phyloP scores from a whole-genome alignment of 1,284 basidiomycete genomes.

The Boletus coffeatus region DNA sequence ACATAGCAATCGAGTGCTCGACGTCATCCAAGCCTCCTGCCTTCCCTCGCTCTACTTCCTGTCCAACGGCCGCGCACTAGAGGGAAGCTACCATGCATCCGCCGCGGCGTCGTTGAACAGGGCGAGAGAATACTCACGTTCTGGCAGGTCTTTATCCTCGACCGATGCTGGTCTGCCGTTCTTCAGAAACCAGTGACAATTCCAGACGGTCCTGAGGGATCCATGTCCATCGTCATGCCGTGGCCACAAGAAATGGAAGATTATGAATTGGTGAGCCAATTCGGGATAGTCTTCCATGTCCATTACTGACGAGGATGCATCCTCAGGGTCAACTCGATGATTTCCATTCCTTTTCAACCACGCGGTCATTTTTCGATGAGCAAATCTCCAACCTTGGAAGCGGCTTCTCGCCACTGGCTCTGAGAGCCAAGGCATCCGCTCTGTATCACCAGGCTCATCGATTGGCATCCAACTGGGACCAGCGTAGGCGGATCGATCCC shows the following conservation, averaged over 20 bases:
- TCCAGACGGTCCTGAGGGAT: constrained; percentile 42
- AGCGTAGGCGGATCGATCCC: constrained; percentile 39
- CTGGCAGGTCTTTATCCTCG: constrained; percentile 66
- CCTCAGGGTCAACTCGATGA: constrained; percentile 52
- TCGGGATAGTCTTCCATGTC: constrained; percentile 3
- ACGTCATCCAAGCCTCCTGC: constrained; percentile 69
- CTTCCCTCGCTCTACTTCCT: constrained; percentile 69
- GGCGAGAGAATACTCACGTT: constrained; percentile 63
- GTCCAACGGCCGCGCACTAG: constrained; percentile 63
- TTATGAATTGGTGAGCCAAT: constrained; percentile 47
- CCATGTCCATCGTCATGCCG: constrained; percentile 52
- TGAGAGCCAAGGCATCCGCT: constrained; percentile 70
- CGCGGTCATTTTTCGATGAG: constrained; percentile 56
- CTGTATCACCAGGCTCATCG: constrained; percentile 62
- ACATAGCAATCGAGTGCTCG: constrained; percentile 48
- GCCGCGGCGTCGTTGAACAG: constrained; percentile 61
- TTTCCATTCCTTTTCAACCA: constrained; percentile 47
- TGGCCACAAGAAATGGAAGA: constrained; percentile 60
- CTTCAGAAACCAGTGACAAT: constrained; percentile 53
- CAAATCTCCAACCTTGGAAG: constrained; percentile 42
- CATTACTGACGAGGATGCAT: constrained; percentile 13
- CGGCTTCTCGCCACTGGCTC: constrained; percentile 55
- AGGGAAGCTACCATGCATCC: constrained; percentile 68
- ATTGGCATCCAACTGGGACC: constrained; percentile 54
- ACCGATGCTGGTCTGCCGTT: constrained; percentile 61